Percentiles rank a stretch among this genome's conserved stretches.
phyloP scores from a whole-genome alignment of 345 rosid genomes.

The Aegle marmelos region DNA sequence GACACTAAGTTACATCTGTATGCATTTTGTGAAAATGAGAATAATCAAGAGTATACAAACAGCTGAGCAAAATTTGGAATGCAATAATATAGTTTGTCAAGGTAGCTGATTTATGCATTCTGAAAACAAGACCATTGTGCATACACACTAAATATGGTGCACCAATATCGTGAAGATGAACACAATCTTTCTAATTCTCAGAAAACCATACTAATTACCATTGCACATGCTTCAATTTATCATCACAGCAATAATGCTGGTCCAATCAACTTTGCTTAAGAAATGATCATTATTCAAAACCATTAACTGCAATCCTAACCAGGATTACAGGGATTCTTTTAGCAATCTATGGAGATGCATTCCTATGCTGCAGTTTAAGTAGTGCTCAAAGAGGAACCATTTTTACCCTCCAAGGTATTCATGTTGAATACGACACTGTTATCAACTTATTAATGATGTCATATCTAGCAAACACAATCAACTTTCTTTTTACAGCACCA shows the following conservation, averaged over 20 bases:
- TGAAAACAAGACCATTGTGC: background rate
- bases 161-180: background rate
- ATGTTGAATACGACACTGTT: background rate
- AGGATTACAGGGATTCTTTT: background rate
- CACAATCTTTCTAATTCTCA: background rate
- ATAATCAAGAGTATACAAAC: background rate
- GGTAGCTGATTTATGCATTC: background rate
- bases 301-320: background rate
- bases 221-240: background rate
- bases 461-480: too few species aligned
- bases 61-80: background rate
- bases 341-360: background rate
- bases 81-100: background rate
- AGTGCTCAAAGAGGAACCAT: background rate
- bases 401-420: background rate
- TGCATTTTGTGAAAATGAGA: background rate
- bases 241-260: background rate
- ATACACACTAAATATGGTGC: background rate
- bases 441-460: background rate
- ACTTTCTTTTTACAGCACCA: too few species aligned
- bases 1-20: background rate
- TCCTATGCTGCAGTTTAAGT: background rate
- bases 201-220: background rate
- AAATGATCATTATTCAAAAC: background rate
- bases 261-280: background rate